Evolutionary conservation across 169 alveolate species (phyloP), one percentile per base, ranked within the genome.

Genomic region (Plasmodium ovale): DNA sequence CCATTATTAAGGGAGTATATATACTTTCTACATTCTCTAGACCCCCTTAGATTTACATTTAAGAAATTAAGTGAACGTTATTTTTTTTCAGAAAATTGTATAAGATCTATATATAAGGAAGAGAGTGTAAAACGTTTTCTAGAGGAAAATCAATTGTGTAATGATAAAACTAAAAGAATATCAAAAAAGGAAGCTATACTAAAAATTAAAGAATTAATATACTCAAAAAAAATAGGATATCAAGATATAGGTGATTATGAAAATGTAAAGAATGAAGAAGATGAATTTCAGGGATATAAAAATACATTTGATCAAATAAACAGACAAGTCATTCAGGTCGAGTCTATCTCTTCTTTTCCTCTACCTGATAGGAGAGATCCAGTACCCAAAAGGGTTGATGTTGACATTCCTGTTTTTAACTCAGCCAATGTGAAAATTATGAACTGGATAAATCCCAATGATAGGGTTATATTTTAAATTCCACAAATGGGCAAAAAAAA

Each of bases 371-470:
- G 82, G 68, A 94, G 97, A 25, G 94, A 96, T 62, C 97, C 97
- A 1, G 88, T 95, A 71, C 98, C 97, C 0, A 96, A 96, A 82
- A 91, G 97, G 0, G 98, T 96, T 5, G 98, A 96, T 68, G 96
- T 96, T 29, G 98, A 96, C 70, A 58, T 96, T 35, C 93, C 96
- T 1, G 98, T 96, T 25, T 82, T 58, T 31, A 90, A 95, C 58
- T 88, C 93, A 49, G 89, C 93, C 6, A 87, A 93, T 49, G 94
- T 91, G 2, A 95, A 96, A 60, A 94, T 96, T n/a, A 95, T 96
- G 82, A 94, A 94, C 84, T 96, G 98, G 98, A 94, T 96, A 5
- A 97, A 96, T 72, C 98, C 98, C 0, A 93, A 92, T 53, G 98
- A 96, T 69, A 94, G 92, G 67, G 97, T 95, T 0, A 92, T 93